Evolutionary conservation across 179 eudicot genomes (phyloP).

Genomic region (Patellifolia procumbens): DNA sequence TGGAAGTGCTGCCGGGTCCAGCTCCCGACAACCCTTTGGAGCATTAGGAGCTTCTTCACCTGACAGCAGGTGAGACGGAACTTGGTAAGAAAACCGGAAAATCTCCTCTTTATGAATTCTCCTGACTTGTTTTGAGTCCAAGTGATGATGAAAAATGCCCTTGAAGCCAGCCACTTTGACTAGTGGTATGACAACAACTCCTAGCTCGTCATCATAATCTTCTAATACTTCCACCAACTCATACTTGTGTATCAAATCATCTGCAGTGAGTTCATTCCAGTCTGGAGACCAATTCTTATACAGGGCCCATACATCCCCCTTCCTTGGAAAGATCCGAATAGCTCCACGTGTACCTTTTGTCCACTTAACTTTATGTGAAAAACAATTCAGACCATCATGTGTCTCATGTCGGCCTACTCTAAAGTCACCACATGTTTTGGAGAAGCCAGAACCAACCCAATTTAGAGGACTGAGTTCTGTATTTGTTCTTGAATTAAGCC

Average conservation of each 20-base stretch:
- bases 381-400: constrained; percentile 58
- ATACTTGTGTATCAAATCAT: constrained; percentile 73
- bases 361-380: constrained; percentile 87
- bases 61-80: constrained; percentile 64
- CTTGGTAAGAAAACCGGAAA: constrained; percentile 82
- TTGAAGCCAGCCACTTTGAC: constrained; percentile 82
- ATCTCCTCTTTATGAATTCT: constrained; percentile 68
- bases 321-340: constrained; percentile 58
- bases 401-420: constrained; percentile 58
- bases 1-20: constrained; percentile 95
- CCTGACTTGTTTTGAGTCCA: constrained; percentile 49
- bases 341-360: constrained; percentile 59
- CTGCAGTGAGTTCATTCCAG: constrained; percentile 73
- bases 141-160: constrained; percentile 62
- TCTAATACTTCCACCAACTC: constrained; percentile 84
- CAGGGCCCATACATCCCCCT: constrained; percentile 92
- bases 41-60: constrained; percentile 48
- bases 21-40: constrained; percentile 87
- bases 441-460: constrained; percentile 72
- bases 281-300: constrained; percentile 87
- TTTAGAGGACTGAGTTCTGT: constrained; percentile 32
- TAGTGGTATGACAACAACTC: constrained; percentile 65
- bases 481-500: constrained; percentile 45
- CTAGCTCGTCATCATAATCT: constrained; percentile 45
- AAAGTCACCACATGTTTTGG: constrained; percentile 82